Evolutionary conservation across 148 eudicot genomes (phyloP), one percentile per base, ranked within the genome.

Genomic region (Spergularia bocconei): DNA sequence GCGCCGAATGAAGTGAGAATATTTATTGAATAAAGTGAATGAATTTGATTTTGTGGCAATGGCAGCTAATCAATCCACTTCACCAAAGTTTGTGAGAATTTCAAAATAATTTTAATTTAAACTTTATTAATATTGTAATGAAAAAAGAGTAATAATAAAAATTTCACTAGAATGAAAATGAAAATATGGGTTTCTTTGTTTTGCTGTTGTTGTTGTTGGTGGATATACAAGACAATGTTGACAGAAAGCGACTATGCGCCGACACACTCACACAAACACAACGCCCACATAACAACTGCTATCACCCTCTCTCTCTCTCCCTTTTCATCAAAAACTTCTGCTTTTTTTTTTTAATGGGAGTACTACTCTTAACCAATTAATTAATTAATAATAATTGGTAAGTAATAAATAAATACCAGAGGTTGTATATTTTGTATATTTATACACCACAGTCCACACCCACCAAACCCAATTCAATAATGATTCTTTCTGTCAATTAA

Each of bases 201-300:
- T 69, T 55, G 21, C 17, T 61, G 51, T 19, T 79, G 61, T 81
- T 73, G 66, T 81, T 73, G 66, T 56, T 25, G 68, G 61, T 65
- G 64, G 36, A 71, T 65, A 79, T 74, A 84, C 80, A 79, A 79
- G 80, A 88, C 81, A 86, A 81, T 84, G 82, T 83, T 84, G 82
- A 83, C 84, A 78, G 85, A 81, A 82, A 86, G 82, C 72, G 84
- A 82, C 77, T 75, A 71, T 75, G 72, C 85, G 85, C 91, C 91
- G 89, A 88, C 89, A 82, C 82, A 77, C 79, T 73, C 80, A 79
- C 79, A 52, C 71, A 54, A 41, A 38, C 59, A 36, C 72, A 78
- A 72, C 15, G 36, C 44, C 41, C 33, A 58, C 59, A 54, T 55
- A 44, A 69, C 79, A 38, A 70, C 77, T 38, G 5, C 44, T 44